Base-by-base conservation (phyloP, 2,329 filamentous ascomycete species). In the Sodiomyces alkalinus region DNA sequence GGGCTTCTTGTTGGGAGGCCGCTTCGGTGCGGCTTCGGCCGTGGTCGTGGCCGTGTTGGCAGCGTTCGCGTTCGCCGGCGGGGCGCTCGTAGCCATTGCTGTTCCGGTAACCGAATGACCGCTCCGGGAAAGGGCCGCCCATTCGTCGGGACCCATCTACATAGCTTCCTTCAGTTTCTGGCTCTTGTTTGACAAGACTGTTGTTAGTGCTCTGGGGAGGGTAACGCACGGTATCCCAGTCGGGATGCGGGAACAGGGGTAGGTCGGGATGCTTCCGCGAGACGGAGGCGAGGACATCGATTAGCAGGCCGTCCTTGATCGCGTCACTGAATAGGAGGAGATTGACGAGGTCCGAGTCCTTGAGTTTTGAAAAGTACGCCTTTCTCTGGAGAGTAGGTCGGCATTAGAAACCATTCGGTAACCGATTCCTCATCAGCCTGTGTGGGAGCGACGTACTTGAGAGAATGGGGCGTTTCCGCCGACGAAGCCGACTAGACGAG, bases 241-340 rank as follows among this genome's bases (percentile, higher is more conserved):
- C 49, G 6, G 56, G 55, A 0, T 50, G 50, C 33, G 49, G 40
- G 32, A 59, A 60, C 4, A 60, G 51, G 14, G 55, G 55, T 3
- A 60, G 43, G n/a, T 52, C 46, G 1, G 55, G 51, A 22, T 60
- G 54, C 26, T 45, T 52, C 31, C 48, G 55, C 6, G 57, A 52
- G n/a, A 58, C 47, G 3, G 54, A 56, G 7, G 56, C 51, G 16
- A 59, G 44, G 4, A 61, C 34, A 27, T 60, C 52, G 10, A 49
- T 46, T 3, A 61, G 44, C 8, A 60, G 51, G 19, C 55, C 51
- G 3, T 56, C 53, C 15, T 51, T 44, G 10, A 59, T 39, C 31
- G 54, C 52, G 27, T 60, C 53, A 33, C 52, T 55, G 20, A 60
- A 48, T 3, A 50, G 49, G 3, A 61, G 35, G 7, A 60, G 39